phyloP scores from a whole-genome alignment of 2,329 filamentous ascomycete species.

The Xylariaceae sp. region DNA sequence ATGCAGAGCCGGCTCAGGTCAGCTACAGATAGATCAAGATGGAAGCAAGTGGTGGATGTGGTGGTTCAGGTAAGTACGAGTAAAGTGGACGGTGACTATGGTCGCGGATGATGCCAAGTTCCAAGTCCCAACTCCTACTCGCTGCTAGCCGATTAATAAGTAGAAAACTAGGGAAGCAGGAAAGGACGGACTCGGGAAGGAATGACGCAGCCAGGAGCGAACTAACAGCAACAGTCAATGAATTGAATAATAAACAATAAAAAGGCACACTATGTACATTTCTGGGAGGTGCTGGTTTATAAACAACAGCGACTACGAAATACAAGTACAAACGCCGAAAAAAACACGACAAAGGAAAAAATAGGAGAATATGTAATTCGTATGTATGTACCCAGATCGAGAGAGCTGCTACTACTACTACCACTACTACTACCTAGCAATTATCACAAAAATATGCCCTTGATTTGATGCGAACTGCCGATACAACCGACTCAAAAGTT shows the following conservation, averaged over 20 bases:
- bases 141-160: not conserved
- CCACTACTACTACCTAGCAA: too few species aligned
- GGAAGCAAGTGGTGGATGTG: not conserved
- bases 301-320: not conserved
- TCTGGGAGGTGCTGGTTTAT: not conserved
- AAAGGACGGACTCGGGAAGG: not conserved
- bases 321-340: not conserved
- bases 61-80: not conserved
- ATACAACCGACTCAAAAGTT: not conserved
- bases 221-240: not conserved
- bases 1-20: conserved; percentile 4
- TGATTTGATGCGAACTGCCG: not conserved
- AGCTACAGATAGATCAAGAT: not conserved
- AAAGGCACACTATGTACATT: not conserved
- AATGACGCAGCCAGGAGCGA: not conserved
- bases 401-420: too few species aligned
- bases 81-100: too few species aligned
- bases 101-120: not conserved
- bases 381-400: too few species aligned
- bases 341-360: not conserved
- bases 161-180: not conserved
- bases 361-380: not conserved
- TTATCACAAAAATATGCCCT: not conserved
- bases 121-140: not conserved
- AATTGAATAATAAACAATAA: not conserved